Conservation (phyloP, 106 monocot species). For the Iris macrosiphon region DNA sequence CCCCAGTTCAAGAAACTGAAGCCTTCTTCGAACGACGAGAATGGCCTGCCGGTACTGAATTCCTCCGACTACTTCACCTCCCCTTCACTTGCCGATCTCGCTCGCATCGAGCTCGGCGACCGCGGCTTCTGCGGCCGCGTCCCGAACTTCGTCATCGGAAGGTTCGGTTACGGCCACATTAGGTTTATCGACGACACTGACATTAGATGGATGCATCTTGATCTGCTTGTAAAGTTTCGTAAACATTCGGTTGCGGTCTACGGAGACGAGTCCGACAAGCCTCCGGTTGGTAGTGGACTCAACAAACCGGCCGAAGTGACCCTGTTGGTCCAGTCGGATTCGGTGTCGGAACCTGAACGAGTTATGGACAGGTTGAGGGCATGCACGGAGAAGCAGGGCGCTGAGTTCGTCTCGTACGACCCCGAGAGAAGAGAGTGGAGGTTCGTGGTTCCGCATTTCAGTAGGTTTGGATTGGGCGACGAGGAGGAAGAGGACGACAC, state of each 20-base stretch:
- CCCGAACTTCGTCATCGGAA: constrained; percentile 75
- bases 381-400: constrained; percentile 52
- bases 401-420: constrained; percentile 67
- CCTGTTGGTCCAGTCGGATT: constrained; percentile 31
- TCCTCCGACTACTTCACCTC: constrained; percentile 55
- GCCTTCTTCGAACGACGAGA: too few relatives aligned
- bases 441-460: constrained; percentile 81
- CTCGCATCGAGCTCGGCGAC: constrained; percentile 36
- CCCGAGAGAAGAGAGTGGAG: constrained; percentile 66
- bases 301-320: constrained; percentile 91
- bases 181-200: constrained; percentile 62
- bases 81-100: constrained; percentile 64
- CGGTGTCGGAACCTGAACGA: constrained; percentile 7
- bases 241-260: constrained; percentile 64
- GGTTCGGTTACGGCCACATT: constrained; percentile 58
- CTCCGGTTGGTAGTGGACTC: constrained; percentile 72
- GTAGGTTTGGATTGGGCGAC: constrained; percentile 82
- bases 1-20: too few relatives aligned
- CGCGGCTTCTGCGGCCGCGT: constrained; percentile 67
- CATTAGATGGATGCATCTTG: constrained; percentile 65
- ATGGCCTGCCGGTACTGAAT: constrained; percentile 31
- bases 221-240: constrained; percentile 63
- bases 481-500: constrained; percentile 86
- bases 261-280: constrained; percentile 59
- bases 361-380: constrained; percentile 31